phyloP scores from a whole-genome alignment of 371 early-diverging fungal species.

The Syncephalastrum monosporum region DNA sequence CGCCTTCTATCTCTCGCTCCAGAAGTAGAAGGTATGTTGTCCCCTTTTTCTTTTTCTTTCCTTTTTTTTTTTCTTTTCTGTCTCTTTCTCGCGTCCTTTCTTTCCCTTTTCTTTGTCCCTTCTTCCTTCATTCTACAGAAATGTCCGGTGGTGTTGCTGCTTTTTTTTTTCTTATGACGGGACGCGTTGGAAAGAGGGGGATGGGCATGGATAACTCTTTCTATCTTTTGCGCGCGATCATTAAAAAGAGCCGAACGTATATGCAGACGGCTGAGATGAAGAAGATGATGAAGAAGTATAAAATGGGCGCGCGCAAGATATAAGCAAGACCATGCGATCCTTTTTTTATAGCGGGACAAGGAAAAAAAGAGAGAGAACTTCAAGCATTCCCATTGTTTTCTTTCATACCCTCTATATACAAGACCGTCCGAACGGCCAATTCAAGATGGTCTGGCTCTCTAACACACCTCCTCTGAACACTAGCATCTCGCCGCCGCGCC shows the following conservation, averaged over 20 bases:
- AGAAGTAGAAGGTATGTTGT: slow-evolving; percentile 21
- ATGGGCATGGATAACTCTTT: not conserved
- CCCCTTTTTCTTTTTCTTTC: not conserved
- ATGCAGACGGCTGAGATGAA: slow-evolving; percentile 1
- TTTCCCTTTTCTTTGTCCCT: slow-evolving; percentile 7
- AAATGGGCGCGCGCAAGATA: slow-evolving; percentile 2
- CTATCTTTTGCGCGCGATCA: slow-evolving; percentile 8
- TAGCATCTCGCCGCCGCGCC: slow-evolving; percentile 24
- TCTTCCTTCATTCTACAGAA: not conserved
- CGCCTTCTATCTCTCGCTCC: slow-evolving; percentile 33
- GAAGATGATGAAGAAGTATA: slow-evolving; percentile 10
- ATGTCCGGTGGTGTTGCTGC: slow-evolving; percentile 2
- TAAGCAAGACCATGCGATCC: slow-evolving; percentile 1
- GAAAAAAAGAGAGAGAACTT: slow-evolving; percentile 1
- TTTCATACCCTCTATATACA: slow-evolving; percentile 4
- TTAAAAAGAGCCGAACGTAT: slow-evolving; percentile 7
- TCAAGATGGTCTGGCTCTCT: slow-evolving; percentile 4
- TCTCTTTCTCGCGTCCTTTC: not conserved
- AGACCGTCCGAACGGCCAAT: slow-evolving; percentile 2
- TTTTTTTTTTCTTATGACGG: not conserved
- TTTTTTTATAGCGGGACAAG: slow-evolving; percentile 1
- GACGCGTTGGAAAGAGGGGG: slow-evolving; percentile 9
- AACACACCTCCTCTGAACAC: no score
- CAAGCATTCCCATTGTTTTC: slow-evolving; percentile 10
- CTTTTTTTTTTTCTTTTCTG: not conserved